A percentile compares a stretch with the other conserved stretches of the same genome.
These are phyloP conservation scores for Hygrophoropsis aurantiaca DNA, from an alignment of 768 basidiomycete species.

Conservation along the genomic window DNA sequence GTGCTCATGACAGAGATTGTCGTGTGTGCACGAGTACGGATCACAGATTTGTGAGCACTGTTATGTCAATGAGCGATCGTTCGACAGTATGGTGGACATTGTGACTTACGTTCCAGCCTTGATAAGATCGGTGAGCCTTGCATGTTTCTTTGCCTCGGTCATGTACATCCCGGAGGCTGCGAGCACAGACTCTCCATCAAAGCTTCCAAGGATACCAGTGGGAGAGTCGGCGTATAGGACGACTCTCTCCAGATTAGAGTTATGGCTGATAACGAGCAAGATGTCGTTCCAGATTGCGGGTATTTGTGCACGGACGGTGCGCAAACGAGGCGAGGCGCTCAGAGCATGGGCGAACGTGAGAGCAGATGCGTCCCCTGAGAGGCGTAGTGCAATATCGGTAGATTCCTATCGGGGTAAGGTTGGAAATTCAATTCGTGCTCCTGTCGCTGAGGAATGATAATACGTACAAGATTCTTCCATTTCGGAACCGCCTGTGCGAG, in stretches of 20 bases:
- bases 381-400: constrained; percentile 54
- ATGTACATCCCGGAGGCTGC: constrained; percentile 56
- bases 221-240: constrained; percentile 30
- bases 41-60: constrained; percentile 23
- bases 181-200: constrained; percentile 31
- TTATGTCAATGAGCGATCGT: constrained; percentile 1
- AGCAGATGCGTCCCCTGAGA: constrained; percentile 39
- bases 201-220: constrained; percentile 8
- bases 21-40: constrained; percentile 38
- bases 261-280: constrained; percentile 48
- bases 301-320: constrained; percentile 50
- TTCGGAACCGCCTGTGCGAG: constrained; percentile 43
- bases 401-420: constrained; percentile 45
- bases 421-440: neutral
- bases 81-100: constrained; percentile 6
- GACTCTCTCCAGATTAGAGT: constrained; percentile 49
- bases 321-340: constrained; percentile 42
- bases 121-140: constrained; percentile 53
- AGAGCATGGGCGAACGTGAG: constrained; percentile 35
- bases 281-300: constrained; percentile 60
- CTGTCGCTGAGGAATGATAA: constrained; percentile 1
- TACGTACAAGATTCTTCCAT: constrained; percentile 52
- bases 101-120: constrained; percentile 48
- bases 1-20: constrained; percentile 12
- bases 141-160: constrained; percentile 52